These are phyloP conservation scores for Populus hybrid DNA, from an alignment of 441 rosid genomes.

Conservation along the genomic window DNA sequence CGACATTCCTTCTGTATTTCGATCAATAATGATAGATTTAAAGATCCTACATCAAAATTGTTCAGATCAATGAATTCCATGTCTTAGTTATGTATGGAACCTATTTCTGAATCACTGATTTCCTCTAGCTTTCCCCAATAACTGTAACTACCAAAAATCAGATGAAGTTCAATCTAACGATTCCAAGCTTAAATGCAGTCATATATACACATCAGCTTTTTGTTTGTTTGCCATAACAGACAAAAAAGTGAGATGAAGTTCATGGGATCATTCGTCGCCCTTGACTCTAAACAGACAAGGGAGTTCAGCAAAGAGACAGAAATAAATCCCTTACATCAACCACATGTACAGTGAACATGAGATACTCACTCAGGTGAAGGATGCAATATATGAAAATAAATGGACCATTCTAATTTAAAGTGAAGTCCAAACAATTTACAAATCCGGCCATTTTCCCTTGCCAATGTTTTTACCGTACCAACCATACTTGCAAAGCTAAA, in stretches of 20 bases:
- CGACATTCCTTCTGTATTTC: background rate
- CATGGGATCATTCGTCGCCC: background rate
- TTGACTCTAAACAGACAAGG: background rate
- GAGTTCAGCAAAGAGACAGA: background rate
- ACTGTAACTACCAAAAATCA: background rate
- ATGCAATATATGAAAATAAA: background rate
- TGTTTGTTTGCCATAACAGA: background rate
- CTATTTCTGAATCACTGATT: background rate
- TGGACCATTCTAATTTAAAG: background rate
- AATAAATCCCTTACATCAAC: background rate
- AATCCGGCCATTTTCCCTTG: background rate
- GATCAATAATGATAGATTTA: background rate
- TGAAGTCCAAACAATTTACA: background rate
- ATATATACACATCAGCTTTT: background rate
- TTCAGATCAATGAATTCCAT: background rate
- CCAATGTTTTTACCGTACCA: background rate
- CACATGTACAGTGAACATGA: background rate
- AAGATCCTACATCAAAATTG: background rate
- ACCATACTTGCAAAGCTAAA: constrained; percentile 3
- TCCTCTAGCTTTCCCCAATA: background rate
- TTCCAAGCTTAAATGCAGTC: background rate
- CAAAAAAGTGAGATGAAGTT: background rate
- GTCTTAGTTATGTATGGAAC: background rate
- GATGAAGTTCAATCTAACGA: background rate
- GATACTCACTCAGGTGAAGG: background rate